Evolutionary conservation across 768 basidiomycete species (phyloP), one percentile per base, ranked within the genome.

Genomic region (Clitopilus passeckerianus): DNA sequence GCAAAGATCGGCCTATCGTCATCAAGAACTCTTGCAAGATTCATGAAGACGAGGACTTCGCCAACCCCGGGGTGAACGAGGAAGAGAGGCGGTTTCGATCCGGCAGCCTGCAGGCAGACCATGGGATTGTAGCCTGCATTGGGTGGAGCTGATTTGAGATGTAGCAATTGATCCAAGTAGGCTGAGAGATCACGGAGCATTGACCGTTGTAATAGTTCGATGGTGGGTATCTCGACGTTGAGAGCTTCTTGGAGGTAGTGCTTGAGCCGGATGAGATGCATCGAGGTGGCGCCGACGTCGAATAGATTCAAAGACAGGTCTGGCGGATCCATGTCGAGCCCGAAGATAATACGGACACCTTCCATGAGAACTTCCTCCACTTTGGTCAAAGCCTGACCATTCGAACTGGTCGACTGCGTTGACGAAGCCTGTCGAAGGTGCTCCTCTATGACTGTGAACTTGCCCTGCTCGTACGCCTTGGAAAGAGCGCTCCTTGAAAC

Each of bases 281-380:
- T 57, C 1, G 56, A 57, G 12, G 56, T 18, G 16, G 56, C 35
- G 35, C 56, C 56, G 4, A 18, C n/a, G 30, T 57, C 56, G n/a
- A 57, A 57, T 15, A 57, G 35, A 41, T 57, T 57, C 2, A 30
- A 18, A 8, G 33, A 16, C 6, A 43, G 16, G 41, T 18, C 37
- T n/a, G 41, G 7, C 5, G 3, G 16, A 18, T 3, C 10, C 10
- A 22, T 22, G 22, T 50, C 46, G 22, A n/a, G 16, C 10, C 18
- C 20, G 61, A 77, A 75, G 30, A 75, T 68, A 14, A 62, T 64
- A 22, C 70, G 66, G 35, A 74, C 70, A 57, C 67, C 67, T 1
- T 70, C 61, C 41, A 68, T 67, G 30, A 77, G 50, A 6, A 57
- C 64, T 54, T 67, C 67, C 34, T 74, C 72, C 0, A 72, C 60